Percentiles rank a stretch among this genome's conserved stretches.
Evolutionary conservation across 2,329 filamentous ascomycete species (phyloP).

Genomic region (Stachybotrys elegans): DNA sequence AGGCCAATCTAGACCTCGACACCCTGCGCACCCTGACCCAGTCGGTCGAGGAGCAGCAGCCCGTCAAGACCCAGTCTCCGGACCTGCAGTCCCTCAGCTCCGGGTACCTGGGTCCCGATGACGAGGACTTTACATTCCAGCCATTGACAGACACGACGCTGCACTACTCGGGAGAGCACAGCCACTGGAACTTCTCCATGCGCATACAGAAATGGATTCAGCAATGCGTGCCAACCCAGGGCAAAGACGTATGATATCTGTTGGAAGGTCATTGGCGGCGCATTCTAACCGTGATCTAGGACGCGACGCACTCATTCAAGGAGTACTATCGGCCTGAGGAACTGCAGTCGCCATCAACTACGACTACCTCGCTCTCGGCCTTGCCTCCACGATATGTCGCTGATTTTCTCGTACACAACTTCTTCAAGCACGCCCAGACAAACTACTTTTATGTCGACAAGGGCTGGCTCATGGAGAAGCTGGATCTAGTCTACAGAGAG

Average conservation of each 20-base stretch:
- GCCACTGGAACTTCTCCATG: constrained; percentile 50
- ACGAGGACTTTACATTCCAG: constrained; percentile 34
- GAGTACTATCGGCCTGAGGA: constrained; percentile 42
- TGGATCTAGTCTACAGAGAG: constrained; percentile 36
- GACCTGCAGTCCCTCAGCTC: constrained; percentile 16
- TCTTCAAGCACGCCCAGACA: constrained; percentile 42
- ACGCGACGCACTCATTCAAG: constrained; percentile 24
- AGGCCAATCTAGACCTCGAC: constrained; percentile 23
- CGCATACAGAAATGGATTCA: constrained; percentile 45
- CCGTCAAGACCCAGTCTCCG: constrained; percentile 14
- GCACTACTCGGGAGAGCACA: constrained; percentile 44
- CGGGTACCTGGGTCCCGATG: constrained; percentile 23
- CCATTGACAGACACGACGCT: constrained; percentile 18
- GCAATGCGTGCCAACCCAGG: constrained; percentile 13
- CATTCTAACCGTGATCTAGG: constrained; percentile 13
- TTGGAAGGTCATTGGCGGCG: too few species aligned
- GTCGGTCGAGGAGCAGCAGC: constrained; percentile 21
- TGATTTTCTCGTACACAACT: constrained; percentile 39
- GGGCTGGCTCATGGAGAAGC: constrained; percentile 33
- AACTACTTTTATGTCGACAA: constrained; percentile 45
- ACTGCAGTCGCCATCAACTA: constrained; percentile 34
- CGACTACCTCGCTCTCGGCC: constrained; percentile 31
- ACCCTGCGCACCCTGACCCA: constrained; percentile 35
- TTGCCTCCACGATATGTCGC: constrained; percentile 42
- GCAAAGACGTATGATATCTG: too few species aligned